These are phyloP conservation scores for Capsella rubella DNA, from an alignment of 441 rosid genomes.

Conservation along the genomic window DNA sequence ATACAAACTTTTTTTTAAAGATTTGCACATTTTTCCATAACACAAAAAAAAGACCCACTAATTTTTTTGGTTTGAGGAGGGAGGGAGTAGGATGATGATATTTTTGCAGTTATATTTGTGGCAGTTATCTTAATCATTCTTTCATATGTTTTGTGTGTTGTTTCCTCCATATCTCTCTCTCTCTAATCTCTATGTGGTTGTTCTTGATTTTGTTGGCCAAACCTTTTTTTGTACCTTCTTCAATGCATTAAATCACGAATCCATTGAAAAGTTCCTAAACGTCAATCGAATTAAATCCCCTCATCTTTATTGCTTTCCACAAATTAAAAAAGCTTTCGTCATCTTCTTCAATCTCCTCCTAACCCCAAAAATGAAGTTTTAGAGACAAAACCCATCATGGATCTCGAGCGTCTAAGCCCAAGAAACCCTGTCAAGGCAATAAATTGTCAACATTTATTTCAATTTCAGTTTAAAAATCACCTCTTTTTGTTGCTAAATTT, in stretches of 20 bases:
- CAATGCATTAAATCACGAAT: slow-evolving; percentile 26
- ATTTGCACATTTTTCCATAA: slow-evolving; percentile 45
- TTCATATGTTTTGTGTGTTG: slow-evolving; percentile 33
- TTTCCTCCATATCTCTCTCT: slow-evolving; percentile 23
- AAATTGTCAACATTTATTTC: background rate
- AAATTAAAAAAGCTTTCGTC: slow-evolving; percentile 16
- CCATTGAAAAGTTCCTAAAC: slow-evolving; percentile 5
- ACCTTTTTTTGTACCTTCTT: slow-evolving; percentile 22
- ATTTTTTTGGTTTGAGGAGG: background rate
- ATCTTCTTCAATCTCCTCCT: slow-evolving; percentile 4
- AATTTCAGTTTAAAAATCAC: background rate
- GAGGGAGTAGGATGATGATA: slow-evolving; percentile 21
- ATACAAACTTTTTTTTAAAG: too few species aligned
- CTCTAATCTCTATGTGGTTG: background rate
- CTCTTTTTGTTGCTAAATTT: background rate
- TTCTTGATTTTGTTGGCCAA: slow-evolving; percentile 36
- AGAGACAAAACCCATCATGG: slow-evolving; percentile 54
- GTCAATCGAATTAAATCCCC: slow-evolving; percentile 24
- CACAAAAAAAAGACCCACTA: slow-evolving; percentile 31
- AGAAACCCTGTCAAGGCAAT: slow-evolving; percentile 63
- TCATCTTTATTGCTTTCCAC: slow-evolving; percentile 5
- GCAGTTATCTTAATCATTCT: slow-evolving; percentile 45
- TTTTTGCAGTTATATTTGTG: slow-evolving; percentile 46
- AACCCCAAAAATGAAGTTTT: slow-evolving; percentile 39
- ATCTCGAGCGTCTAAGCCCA: slow-evolving; percentile 59